Evolutionary conservation across 192 early-diverging fungal species (phyloP), one percentile per base, ranked within the genome.

Genomic region (Blastocladiella britannica): DNA sequence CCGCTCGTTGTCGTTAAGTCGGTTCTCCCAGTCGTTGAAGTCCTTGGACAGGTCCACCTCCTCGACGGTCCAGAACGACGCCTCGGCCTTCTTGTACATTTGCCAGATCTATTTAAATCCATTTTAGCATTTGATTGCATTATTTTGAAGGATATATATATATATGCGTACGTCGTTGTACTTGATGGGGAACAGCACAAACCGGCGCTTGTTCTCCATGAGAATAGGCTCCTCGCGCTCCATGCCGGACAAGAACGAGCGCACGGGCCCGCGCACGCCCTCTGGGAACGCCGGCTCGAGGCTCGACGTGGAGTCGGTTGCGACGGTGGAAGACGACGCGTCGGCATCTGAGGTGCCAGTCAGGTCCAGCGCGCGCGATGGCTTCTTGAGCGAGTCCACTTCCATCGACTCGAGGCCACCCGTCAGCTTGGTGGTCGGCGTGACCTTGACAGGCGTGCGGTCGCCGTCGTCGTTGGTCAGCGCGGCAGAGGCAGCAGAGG

Each of bases 51-150:
- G 79, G 68, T 95, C 91, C 58, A 91, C 85, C 63, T 94, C 89
- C 67, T 94, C 91, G 18, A 86, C 91, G 0, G 89, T 91, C 91
- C 91, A 95, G 76, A 92, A 92, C 7, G 88, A 90, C 3, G 91
- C 91, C 64, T 91, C 89, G 63, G 89, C 88, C 70, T 95, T 95
- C 68, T 95, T 92, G 81, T 95, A 92, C 82, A 92, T 87, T 61
- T 91, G 80, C 91, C 91, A 94, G 63, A 91, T 82, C 79, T 82
- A 51, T 26, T 20, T 37, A 31, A 8, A 24, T 63, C 53, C 56
- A 65, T 56, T 55, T 55, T 37, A 58, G 51, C 29, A 63, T 18
- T 30, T 51, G 2, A 56, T 25, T 15, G 7, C 31, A 51, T 58
- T 24, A 53, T 51, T 52, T 15, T 28, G n/a, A 5, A 51, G 28